phyloP scores from a whole-genome alignment of 108 stramenopile species.

The Nitzschia sp. region DNA sequence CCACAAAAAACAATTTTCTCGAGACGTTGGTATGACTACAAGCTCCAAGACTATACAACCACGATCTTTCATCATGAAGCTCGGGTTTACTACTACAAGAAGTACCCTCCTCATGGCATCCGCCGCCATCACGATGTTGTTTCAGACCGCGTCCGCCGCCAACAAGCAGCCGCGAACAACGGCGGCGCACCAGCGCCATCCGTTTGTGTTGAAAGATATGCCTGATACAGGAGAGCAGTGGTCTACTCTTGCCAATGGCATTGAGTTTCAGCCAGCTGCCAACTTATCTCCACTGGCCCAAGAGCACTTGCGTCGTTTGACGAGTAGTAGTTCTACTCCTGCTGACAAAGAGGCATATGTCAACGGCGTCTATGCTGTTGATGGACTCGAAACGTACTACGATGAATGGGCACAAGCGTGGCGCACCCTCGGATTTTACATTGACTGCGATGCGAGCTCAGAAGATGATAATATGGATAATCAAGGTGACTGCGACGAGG shows the following conservation, averaged over 20 bases:
- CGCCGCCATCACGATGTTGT: no score
- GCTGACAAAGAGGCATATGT: not conserved
- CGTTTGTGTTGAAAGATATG: no score
- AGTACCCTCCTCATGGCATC: no score
- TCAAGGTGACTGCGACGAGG: not conserved
- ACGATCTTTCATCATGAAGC: no score
- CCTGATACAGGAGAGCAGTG: conserved; percentile 6
- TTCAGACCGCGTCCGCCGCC: no score
- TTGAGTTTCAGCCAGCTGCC: conserved; percentile 18
- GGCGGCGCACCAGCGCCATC: no score
- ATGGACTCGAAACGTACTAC: conserved; percentile 32
- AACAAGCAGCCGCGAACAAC: no score
- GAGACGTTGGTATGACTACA: no score
- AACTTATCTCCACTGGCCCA: conserved; percentile 9
- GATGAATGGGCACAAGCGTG: conserved; percentile 57
- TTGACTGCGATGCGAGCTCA: conserved; percentile 37
- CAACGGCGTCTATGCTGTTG: not conserved
- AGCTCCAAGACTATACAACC: no score
- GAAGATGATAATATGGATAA: not conserved
- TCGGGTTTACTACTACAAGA: no score
- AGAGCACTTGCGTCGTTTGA: conserved; percentile 9
- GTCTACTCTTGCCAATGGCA: not conserved
- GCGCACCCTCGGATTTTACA: conserved; percentile 50
- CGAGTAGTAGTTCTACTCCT: not conserved
- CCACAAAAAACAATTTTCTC: no score